phyloP scores from a whole-genome alignment of 108 stramenopile genomes.

The Skeletonema potamos region DNA sequence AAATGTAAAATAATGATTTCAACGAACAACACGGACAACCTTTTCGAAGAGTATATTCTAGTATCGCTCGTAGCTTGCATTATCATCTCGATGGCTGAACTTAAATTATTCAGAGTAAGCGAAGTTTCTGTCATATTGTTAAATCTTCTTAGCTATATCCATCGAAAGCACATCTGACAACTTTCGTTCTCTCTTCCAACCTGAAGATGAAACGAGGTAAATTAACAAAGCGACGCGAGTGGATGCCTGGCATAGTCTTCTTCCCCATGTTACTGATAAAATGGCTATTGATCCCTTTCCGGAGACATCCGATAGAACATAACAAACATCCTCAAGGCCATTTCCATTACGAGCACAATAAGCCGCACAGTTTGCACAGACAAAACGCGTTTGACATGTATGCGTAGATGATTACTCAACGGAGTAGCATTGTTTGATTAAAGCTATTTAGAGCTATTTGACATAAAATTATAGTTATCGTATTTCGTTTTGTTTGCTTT shows the following conservation, averaged over 20 bases:
- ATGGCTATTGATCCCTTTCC: neutral
- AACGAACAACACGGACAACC: neutral
- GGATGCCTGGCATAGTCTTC: conserved; percentile 1
- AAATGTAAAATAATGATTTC: neutral
- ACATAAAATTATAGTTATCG: conserved; percentile 1
- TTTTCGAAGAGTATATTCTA: neutral
- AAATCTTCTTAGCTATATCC: neutral
- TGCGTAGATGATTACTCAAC: neutral
- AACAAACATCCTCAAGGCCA: neutral
- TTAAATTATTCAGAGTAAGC: conserved; percentile 1
- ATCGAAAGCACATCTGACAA: neutral
- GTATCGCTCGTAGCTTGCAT: neutral
- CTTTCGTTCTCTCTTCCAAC: neutral
- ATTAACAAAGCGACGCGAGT: neutral
- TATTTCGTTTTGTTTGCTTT: neutral
- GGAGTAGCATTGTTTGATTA: neutral
- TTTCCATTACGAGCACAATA: neutral
- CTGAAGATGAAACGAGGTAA: neutral
- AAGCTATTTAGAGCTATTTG: neutral
- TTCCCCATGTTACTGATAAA: neutral
- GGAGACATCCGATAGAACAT: neutral
- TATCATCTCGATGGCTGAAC: neutral
- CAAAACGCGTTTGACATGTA: conserved; percentile 5
- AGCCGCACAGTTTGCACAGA: neutral
- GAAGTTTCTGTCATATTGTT: neutral